Percentiles rank a stretch among this genome's conserved stretches.
Evolutionary conservation across 2,329 filamentous ascomycete species (phyloP).

Genomic region (Neospermospora avenae): DNA sequence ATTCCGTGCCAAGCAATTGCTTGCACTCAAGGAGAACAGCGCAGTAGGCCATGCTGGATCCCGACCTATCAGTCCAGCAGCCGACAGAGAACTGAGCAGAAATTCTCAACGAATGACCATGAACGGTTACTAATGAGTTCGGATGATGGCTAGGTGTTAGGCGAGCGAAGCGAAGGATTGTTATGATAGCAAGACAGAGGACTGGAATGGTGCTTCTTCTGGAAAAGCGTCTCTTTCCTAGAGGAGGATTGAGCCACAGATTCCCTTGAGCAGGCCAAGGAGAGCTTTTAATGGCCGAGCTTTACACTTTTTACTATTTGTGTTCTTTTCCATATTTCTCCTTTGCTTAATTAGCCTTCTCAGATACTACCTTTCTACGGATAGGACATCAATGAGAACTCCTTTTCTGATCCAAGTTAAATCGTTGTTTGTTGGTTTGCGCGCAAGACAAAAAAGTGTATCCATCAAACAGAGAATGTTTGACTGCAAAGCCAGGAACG

Average conservation of each 20-base stretch:
- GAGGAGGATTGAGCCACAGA: conserved; percentile 2
- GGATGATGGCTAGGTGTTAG: conserved; percentile 7
- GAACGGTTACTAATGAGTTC: conserved; percentile 81
- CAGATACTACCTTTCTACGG: conserved; percentile 16
- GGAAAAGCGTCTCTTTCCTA: conserved; percentile 32
- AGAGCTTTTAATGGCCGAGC: conserved; percentile 30
- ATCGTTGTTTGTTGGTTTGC: no score
- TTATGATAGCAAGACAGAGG: conserved; percentile 30
- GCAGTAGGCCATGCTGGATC: conserved; percentile 71
- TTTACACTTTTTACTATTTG: conserved; percentile 34
- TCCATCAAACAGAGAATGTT: conserved; percentile 12
- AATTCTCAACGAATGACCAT: conserved; percentile 97
- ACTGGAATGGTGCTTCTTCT: conserved; percentile 24
- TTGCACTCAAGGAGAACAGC: conserved; percentile 97
- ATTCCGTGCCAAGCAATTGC: conserved; percentile 97
- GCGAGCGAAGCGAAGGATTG: conserved; percentile 22
- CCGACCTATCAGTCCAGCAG: conserved; percentile 91
- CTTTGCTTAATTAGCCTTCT: conserved; percentile 38
- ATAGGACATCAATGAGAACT: conserved; percentile 26
- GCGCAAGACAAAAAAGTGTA: no score
- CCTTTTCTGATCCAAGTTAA: conserved; percentile 29
- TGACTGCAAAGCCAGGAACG: conserved; percentile 18
- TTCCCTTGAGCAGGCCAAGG: conserved; percentile 34
- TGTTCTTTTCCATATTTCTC: conserved; percentile 34
- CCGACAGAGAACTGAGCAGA: conserved; percentile 93